Evolutionary conservation across 176 grass and related monocot species (phyloP).

Genomic region (Triticum timopheevii): DNA sequence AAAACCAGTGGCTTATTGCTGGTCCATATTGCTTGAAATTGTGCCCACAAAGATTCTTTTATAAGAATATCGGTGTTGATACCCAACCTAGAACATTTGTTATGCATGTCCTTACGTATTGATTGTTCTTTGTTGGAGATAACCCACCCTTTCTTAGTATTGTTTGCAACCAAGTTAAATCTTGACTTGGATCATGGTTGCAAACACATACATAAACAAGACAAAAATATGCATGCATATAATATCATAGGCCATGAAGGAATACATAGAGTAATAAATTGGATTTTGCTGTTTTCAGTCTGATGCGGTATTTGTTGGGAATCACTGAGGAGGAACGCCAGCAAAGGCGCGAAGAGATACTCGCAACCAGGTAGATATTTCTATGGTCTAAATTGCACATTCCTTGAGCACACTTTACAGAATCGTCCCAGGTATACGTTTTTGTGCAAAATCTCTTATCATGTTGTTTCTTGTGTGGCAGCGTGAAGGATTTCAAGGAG

Average conservation of each 20-base stretch:
- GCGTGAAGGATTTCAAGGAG: slow-evolving; percentile 94
- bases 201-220: slow-evolving; percentile 13
- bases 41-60: neutral
- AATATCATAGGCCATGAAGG: neutral
- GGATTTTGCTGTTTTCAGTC: slow-evolving; percentile 40
- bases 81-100: neutral
- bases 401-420: neutral
- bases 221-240: neutral
- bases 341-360: slow-evolving; percentile 87
- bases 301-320: slow-evolving; percentile 83
- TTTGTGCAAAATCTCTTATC: neutral
- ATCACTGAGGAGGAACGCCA: slow-evolving; percentile 86
- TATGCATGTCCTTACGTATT: slow-evolving; percentile 2
- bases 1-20: neutral
- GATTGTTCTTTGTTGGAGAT: slow-evolving; percentile 5
- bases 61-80: neutral
- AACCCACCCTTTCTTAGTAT: neutral
- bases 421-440: neutral
- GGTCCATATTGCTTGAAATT: neutral
- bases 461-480: slow-evolving; percentile 38
- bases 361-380: slow-evolving; percentile 72
- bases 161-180: neutral
- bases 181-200: neutral
- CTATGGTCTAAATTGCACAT: neutral
- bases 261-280: neutral